A percentile compares a stretch with the other conserved stretches of the same genome.
Evolutionary conservation across 2,329 filamentous ascomycete genomes (phyloP).

Genomic region (Thermoascus crustaceus): DNA sequence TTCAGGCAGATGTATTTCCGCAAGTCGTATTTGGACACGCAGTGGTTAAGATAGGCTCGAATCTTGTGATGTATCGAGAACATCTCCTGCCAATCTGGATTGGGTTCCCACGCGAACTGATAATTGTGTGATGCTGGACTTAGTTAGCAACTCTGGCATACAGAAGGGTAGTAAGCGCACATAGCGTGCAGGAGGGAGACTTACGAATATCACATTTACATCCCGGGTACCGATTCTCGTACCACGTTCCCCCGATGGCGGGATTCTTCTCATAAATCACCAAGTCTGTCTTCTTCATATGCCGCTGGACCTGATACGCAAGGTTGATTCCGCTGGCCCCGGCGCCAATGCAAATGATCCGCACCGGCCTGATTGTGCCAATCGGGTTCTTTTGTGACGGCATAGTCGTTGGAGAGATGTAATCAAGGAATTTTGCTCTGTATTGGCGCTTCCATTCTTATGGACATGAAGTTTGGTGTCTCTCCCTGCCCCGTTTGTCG

Average conservation of each 20-base stretch:
- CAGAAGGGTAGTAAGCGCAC: too few relatives aligned
- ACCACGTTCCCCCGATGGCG: not conserved
- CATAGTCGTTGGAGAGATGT: too few relatives aligned
- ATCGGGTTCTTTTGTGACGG: too few relatives aligned
- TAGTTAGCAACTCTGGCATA: too few relatives aligned
- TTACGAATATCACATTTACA: conserved; percentile 6
- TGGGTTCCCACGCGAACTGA: conserved; percentile 10
- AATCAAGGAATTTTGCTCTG: too few relatives aligned
- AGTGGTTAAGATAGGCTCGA: not conserved
- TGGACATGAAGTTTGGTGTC: too few relatives aligned
- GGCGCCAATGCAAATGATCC: conserved; percentile 4
- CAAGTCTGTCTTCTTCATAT: conserved; percentile 1
- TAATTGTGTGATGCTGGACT: conserved; percentile 10
- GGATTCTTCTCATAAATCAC: conserved; percentile 4
- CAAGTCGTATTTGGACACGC: not conserved
- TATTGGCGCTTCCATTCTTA: too few relatives aligned
- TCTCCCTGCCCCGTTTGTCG: too few relatives aligned
- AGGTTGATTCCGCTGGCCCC: conserved; percentile 3
- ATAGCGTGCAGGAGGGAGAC: too few relatives aligned
- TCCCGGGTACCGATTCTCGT: conserved; percentile 1
- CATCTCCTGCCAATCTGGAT: not conserved
- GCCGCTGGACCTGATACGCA: too few relatives aligned
- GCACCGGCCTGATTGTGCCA: too few relatives aligned
- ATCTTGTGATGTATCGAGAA: not conserved
- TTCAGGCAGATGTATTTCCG: too few relatives aligned